A percentile compares a stretch with the other conserved stretches of the same genome.
These are phyloP conservation scores for Elaphomyces granulatus DNA, from an alignment of 495 filamentous ascomycete genomes.

Conservation along the genomic window DNA sequence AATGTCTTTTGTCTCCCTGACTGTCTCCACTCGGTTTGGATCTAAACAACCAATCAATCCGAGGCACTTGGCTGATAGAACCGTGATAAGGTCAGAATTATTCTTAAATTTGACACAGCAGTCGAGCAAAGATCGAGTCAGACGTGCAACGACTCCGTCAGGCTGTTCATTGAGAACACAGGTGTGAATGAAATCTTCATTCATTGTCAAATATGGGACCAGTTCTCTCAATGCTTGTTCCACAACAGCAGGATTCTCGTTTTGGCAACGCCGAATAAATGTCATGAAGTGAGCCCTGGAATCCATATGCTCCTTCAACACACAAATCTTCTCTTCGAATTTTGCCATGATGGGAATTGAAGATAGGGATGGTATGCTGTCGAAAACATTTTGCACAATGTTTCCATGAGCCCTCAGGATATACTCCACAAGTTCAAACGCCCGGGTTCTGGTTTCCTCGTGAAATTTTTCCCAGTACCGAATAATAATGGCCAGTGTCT, in stretches of 20 bases:
- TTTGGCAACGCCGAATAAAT: slow-evolving; percentile 56
- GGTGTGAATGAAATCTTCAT: slow-evolving; percentile 71
- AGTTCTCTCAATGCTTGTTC: slow-evolving; percentile 66
- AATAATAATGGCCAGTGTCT: slow-evolving; percentile 74
- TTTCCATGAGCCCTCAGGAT: slow-evolving; percentile 46
- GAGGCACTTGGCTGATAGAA: slow-evolving; percentile 63
- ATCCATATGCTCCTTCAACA: slow-evolving; percentile 45
- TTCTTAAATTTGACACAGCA: slow-evolving; percentile 66
- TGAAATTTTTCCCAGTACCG: slow-evolving; percentile 63
- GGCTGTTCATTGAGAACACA: slow-evolving; percentile 78
- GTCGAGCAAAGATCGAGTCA: slow-evolving; percentile 69
- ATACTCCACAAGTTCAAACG: slow-evolving; percentile 44
- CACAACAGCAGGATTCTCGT: slow-evolving; percentile 76
- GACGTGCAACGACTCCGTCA: slow-evolving; percentile 50
- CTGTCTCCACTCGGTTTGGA: slow-evolving; percentile 71
- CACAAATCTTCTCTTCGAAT: slow-evolving; percentile 45
- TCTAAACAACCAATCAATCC: slow-evolving; percentile 85
- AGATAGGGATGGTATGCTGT: slow-evolving; percentile 62
- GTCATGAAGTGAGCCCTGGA: slow-evolving; percentile 48
- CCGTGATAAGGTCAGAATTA: slow-evolving; percentile 45
- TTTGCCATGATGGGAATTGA: slow-evolving; percentile 54
- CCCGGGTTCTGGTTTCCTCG: slow-evolving; percentile 38
- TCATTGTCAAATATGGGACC: slow-evolving; percentile 47
- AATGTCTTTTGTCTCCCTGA: slow-evolving; percentile 61
- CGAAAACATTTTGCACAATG: slow-evolving; percentile 47